These are phyloP conservation scores for Termitomyces bulborhizus DNA, from an alignment of 768 basidiomycete genomes.

Conservation along the genomic window DNA sequence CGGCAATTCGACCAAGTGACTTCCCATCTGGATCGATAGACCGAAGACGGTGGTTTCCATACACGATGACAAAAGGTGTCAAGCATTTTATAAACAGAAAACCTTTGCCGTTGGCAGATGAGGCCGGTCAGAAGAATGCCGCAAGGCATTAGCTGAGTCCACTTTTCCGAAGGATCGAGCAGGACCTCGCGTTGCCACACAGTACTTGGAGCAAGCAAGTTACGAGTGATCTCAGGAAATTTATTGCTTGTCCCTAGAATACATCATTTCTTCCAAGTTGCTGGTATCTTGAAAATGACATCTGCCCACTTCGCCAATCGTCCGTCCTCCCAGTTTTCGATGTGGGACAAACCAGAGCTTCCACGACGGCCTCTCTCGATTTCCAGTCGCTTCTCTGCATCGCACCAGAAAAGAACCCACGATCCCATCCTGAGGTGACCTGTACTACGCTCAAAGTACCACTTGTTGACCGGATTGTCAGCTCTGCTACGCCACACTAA, in stretches of 20 bases:
- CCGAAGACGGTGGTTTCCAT: conserved; percentile 31
- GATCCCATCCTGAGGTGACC: conserved; percentile 82
- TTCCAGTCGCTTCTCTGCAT: conserved; percentile 83
- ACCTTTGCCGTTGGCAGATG: conserved; percentile 1
- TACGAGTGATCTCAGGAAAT: background rate
- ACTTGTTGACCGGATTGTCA: conserved; percentile 96
- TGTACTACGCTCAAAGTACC: conserved; percentile 96
- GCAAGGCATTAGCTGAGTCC: conserved; percentile 7
- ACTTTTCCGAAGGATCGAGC: conserved; percentile 13
- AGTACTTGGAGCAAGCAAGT: background rate
- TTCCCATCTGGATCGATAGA: conserved; percentile 50
- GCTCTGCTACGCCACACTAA: conserved; percentile 93
- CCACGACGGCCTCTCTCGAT: conserved; percentile 61
- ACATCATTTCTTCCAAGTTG: conserved; percentile 58
- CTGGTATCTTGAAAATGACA: conserved; percentile 65
- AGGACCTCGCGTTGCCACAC: conserved; percentile 2
- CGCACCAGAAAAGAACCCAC: conserved; percentile 98
- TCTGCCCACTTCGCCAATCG: conserved; percentile 65
- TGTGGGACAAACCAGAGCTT: conserved; percentile 59
- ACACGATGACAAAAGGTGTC: conserved; percentile 34
- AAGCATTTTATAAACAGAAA: conserved; percentile 23
- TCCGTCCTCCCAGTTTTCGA: conserved; percentile 74
- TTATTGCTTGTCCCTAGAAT: background rate
- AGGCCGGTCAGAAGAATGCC: conserved; percentile 29
- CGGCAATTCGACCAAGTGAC: conserved; percentile 45